These are phyloP conservation scores for Mortierella claussenii DNA, from an alignment of 192 early-diverging fungal genomes.

Conservation along the genomic window DNA sequence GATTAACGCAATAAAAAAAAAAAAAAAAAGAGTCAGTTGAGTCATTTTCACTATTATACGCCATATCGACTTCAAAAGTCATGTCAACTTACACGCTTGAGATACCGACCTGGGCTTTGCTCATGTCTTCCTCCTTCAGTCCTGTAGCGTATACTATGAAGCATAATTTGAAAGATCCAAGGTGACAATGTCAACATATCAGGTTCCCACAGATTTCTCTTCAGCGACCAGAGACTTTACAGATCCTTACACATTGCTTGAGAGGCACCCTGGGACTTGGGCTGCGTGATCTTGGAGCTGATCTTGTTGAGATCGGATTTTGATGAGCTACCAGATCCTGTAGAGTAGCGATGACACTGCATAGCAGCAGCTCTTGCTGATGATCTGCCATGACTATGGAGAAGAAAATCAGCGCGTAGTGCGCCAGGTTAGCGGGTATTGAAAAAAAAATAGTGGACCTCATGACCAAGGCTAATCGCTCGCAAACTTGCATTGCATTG, in stretches of 20 bases:
- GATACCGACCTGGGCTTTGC: conserved; percentile 95
- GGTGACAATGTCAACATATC: not conserved
- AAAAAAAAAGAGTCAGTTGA: conserved; percentile 21
- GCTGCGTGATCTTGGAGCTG: conserved; percentile 90
- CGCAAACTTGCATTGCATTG: no score
- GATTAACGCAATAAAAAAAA: not conserved
- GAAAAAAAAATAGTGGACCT: not conserved
- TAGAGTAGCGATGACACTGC: conserved; percentile 45
- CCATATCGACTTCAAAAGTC: no score
- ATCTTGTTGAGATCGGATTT: conserved; percentile 78
- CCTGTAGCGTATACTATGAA: conserved; percentile 92
- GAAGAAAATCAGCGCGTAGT: not conserved
- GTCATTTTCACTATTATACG: conserved; percentile 18
- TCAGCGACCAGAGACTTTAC: no score
- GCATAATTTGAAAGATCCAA: no score
- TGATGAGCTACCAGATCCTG: conserved; percentile 30
- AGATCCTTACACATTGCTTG: conserved; percentile 98
- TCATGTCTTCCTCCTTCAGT: conserved; percentile 82
- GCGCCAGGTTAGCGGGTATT: not conserved
- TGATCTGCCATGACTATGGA: conserved; percentile 17
- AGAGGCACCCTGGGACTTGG: conserved; percentile 93
- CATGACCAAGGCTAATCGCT: no score
- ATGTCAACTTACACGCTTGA: conserved; percentile 80
- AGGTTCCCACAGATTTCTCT: not conserved
- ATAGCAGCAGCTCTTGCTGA: conserved; percentile 33